phyloP scores from a whole-genome alignment of 139 green algal genomes.

The Volvox africanus region DNA sequence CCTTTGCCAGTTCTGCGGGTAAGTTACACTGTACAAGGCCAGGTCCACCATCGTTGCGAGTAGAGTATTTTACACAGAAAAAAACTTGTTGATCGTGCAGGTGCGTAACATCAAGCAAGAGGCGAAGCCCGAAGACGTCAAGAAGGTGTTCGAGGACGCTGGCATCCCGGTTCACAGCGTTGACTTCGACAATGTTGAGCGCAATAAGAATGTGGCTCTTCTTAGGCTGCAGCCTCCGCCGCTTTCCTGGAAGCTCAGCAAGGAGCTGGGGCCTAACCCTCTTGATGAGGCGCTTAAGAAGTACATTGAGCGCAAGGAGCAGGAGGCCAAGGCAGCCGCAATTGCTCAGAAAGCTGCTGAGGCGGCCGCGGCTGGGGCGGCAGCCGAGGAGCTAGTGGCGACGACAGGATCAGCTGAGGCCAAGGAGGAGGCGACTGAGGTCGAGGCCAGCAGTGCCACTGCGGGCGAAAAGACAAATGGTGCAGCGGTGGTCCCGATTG shows the following conservation, averaged over 20 bases:
- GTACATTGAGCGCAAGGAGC: constrained; percentile 25
- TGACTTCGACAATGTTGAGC: constrained; percentile 57
- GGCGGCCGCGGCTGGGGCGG: neutral
- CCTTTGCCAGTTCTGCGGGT: constrained; percentile 66
- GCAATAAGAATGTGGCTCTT: constrained; percentile 39
- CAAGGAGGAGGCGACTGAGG: neutral
- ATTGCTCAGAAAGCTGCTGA: constrained; percentile 1
- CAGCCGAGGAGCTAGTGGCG: neutral
- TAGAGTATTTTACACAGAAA: neutral
- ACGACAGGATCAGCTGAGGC: neutral
- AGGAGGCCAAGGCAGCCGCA: constrained; percentile 17
- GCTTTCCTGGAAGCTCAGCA: constrained; percentile 47
- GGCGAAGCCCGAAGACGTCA: constrained; percentile 56
- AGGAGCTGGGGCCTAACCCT: constrained; percentile 28
- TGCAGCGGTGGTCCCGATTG: neutral
- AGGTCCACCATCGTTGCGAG: neutral
- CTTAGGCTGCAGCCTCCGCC: constrained; percentile 45
- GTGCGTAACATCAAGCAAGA: constrained; percentile 61
- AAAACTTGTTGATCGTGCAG: constrained; percentile 21
- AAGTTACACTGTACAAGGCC: neutral
- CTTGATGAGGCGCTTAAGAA: constrained; percentile 35
- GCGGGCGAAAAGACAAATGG: neutral
- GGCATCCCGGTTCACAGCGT: constrained; percentile 57
- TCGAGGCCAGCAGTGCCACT: neutral
- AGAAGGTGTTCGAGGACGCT: constrained; percentile 50